Evolutionary conservation across 805 yeast species (phyloP), one percentile per base, ranked within the genome.

Genomic region (Yarrowia osloensis): DNA sequence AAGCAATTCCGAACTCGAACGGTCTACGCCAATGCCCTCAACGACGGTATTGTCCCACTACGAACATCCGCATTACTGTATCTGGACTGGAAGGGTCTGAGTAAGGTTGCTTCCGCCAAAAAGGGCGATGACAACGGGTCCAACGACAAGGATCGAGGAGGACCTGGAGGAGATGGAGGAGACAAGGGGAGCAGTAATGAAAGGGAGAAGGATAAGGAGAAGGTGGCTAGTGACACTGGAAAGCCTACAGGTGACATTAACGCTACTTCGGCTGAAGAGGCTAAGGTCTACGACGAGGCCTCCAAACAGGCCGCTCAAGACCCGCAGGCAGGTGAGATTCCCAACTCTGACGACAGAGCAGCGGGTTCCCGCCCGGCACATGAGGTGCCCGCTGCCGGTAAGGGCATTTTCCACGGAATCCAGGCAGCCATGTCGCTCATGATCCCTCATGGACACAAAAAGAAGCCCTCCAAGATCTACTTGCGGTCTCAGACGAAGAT

Each of bases 41-140:
- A 95, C 76, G 99, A 95, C 78, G 99, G 99, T 2, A 92, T 95
- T 65, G 99, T 95, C 1, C 98, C 99, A 0, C 79, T 95, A 71
- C 80, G 98, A 63, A 95, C 99, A 0, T 87, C 97, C 0, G 91
- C 98, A 0, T 78, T 94, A 65, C 77, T 94, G 29, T 94, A 88
- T 73, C 76, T 95, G 15, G 98, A 95, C 75, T 92, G 96, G 89
- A 83, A 84, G 68, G 96, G 91, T 3, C 78, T 89, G 19, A 79
- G 83, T 3, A 81, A 82, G 57, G 88, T 88, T 0, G 76, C 79
- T 8, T 75, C 75, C 55, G 80, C 80, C 3, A 70, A 69, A 28
- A 68, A 68, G 17, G 75, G 74, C 3, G 70, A 39, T 17, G 35
- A 28, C 15, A n/a, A n/a, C 5, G 40, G 57, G n/a, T 28, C 67